phyloP scores from a whole-genome alignment of 352 stramenopile species.

The Pythium rishiriense region DNA sequence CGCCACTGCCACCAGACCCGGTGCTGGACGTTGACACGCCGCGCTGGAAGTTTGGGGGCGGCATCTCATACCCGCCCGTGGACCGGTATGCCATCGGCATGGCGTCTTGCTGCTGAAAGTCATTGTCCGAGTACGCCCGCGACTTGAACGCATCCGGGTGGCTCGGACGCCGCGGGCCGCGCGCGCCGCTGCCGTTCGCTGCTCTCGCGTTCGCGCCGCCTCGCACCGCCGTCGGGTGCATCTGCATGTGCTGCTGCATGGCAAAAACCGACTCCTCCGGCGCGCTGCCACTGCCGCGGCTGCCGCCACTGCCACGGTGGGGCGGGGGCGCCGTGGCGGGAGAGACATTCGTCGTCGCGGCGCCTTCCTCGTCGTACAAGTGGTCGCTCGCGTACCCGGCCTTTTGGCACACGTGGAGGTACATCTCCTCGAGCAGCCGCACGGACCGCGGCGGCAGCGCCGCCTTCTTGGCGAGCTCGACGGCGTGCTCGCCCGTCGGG shows the following conservation, averaged over 20 bases:
- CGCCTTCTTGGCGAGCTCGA: conserved; percentile 69
- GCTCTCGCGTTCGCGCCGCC: background rate
- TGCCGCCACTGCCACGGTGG: conserved; percentile 3
- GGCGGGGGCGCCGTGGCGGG: background rate
- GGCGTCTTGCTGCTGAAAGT: conserved; percentile 22
- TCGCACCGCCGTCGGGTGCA: background rate
- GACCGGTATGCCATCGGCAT: conserved; percentile 21
- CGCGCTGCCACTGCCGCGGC: conserved; percentile 4
- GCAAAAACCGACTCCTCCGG: background rate
- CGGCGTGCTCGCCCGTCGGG: conserved; percentile 69
- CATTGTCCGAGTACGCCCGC: conserved; percentile 70
- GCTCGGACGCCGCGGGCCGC: conserved; percentile 31
- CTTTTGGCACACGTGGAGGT: conserved; percentile 80
- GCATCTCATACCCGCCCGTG: conserved; percentile 3
- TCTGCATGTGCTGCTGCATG: background rate
- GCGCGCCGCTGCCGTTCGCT: background rate
- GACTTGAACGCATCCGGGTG: conserved; percentile 48
- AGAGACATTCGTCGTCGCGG: background rate
- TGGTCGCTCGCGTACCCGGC: conserved; percentile 54
- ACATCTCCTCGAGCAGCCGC: conserved; percentile 86
- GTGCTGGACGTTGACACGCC: conserved; percentile 29
- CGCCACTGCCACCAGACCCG: conserved; percentile 15
- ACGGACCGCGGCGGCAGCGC: conserved; percentile 58
- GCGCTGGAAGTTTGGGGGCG: conserved; percentile 5
- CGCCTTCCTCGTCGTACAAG: conserved; percentile 45